Evolutionary conservation across 192 early-diverging fungal genomes (phyloP).

Genomic region (Coemansia sp.): DNA sequence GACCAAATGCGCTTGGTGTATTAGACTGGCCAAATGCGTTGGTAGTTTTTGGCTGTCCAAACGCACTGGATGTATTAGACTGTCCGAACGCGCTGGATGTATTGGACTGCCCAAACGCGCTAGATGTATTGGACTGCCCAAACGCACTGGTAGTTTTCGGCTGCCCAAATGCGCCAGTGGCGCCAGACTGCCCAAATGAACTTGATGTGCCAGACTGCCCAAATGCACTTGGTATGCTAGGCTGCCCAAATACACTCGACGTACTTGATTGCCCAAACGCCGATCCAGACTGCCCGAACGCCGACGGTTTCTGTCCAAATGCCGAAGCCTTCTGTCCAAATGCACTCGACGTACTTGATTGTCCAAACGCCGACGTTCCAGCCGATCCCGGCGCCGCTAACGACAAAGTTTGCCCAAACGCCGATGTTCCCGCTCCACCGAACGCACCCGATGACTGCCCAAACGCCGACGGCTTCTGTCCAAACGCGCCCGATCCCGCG

Average conservation of each 20-base stretch:
- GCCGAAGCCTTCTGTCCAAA: slow-evolving; percentile 1
- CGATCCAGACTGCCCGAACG: slow-evolving; percentile 5
- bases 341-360: not conserved
- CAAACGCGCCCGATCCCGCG: too few relatives aligned
- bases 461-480: slow-evolving; percentile 6
- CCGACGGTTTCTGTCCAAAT: slow-evolving; percentile 8
- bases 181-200: not conserved
- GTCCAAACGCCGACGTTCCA: not conserved
- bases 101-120: too few relatives aligned
- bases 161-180: not conserved
- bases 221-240: not conserved
- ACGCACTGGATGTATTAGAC: too few relatives aligned
- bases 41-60: too few relatives aligned
- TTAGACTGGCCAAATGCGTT: too few relatives aligned
- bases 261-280: slow-evolving; percentile 2
- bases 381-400: too few relatives aligned
- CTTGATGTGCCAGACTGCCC: not conserved
- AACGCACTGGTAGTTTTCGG: not conserved
- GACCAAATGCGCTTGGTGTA: not conserved
- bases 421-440: not conserved
- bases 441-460: slow-evolving; percentile 8
- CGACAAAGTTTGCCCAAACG: slow-evolving; percentile 12
- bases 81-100: slow-evolving; percentile 1
- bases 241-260: not conserved
- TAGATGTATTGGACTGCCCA: too few relatives aligned